Base-by-base conservation (phyloP, 2,329 filamentous ascomycete species). In the Plectosphaerella plurivora region DNA sequence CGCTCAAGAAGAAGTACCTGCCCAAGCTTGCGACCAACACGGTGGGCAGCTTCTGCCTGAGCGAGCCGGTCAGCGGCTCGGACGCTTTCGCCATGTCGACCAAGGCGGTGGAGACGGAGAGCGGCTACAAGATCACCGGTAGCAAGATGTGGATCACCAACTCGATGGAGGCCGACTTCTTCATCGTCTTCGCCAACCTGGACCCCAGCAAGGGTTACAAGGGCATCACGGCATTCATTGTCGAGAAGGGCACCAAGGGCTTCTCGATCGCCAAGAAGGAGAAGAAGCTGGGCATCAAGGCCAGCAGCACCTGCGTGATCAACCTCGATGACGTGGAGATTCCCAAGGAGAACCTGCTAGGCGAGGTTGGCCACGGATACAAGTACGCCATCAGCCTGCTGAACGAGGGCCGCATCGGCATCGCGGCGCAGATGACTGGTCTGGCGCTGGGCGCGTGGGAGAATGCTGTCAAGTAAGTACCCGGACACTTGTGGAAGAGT, bases 61-160 rank as follows among this genome's bases (percentile, higher is more conserved):
- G 90, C 8, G 92, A 97, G 75, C 92, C 92, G 6, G 88, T 88
- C 1, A 96, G 91, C 20, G 94, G 94, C 20, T 96, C 91, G 1
- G 94, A 99, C 67, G 94, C 94, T 41, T 99, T 99, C 66, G 95
- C 95, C 1, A 80, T 99, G 58, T 88, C 91, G 60, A 97, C 94
- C 53, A 92, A 90, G 70, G 94, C 94, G 44, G 86, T 83, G 53
- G 89, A 92, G 77, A 94, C 90, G 1, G 79, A 84, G 20, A 81
- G 85, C 58, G 91, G 93, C 35, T 99, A 93, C 77, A 86, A 81
- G 72, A 88, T 99, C 71, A 88, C 84, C 55, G 94, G 94, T 48
- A 86, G 84, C 71, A 99, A 99, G 83, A 99, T 99, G 94, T 99
- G 94, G 94, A 99, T 99, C 73, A 99, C 94, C 58, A 99, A 99